phyloP scores from a whole-genome alignment of 768 basidiomycete species.

The Chlorophyllum brunneum region DNA sequence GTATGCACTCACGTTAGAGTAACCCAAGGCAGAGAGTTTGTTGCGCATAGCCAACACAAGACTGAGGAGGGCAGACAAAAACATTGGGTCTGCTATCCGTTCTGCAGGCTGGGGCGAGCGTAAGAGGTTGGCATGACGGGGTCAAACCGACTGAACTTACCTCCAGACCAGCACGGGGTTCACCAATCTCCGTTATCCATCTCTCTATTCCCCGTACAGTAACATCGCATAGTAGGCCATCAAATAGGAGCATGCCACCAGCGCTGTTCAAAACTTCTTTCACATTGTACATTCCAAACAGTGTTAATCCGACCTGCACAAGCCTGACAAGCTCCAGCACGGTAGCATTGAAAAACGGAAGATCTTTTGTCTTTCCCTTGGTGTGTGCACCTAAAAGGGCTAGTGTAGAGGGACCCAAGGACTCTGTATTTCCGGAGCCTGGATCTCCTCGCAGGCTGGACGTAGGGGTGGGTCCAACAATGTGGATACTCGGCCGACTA shows the following conservation, averaged over 20 bases:
- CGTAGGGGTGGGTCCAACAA: constrained; percentile 15
- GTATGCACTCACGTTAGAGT: constrained; percentile 27
- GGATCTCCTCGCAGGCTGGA: constrained; percentile 6
- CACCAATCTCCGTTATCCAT: constrained; percentile 68
- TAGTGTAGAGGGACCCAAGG: not conserved
- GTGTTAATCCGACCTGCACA: constrained; percentile 63
- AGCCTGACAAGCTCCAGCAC: constrained; percentile 77
- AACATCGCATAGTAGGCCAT: constrained; percentile 76
- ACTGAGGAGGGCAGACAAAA: constrained; percentile 68
- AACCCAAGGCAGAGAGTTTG: constrained; percentile 59
- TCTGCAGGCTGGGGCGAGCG: constrained; percentile 51
- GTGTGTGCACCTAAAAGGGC: not conserved
- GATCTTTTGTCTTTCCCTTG: constrained; percentile 29
- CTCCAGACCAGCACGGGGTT: constrained; percentile 58
- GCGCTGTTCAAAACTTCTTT: constrained; percentile 13
- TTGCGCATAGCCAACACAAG: constrained; percentile 66
- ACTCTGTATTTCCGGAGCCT: constrained; percentile 1
- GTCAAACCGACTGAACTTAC: constrained; percentile 28
- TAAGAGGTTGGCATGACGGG: not conserved
- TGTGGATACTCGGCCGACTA: constrained; percentile 7
- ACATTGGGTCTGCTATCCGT: constrained; percentile 67
- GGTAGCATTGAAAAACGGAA: constrained; percentile 50
- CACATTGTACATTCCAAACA: constrained; percentile 62
- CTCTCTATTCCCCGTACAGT: constrained; percentile 67
- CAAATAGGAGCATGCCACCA: constrained; percentile 25